Percentiles rank a stretch among this genome's conserved stretches.
phyloP scores from a whole-genome alignment of 1,284 basidiomycete genomes.

The Neonothopanus nambi region DNA sequence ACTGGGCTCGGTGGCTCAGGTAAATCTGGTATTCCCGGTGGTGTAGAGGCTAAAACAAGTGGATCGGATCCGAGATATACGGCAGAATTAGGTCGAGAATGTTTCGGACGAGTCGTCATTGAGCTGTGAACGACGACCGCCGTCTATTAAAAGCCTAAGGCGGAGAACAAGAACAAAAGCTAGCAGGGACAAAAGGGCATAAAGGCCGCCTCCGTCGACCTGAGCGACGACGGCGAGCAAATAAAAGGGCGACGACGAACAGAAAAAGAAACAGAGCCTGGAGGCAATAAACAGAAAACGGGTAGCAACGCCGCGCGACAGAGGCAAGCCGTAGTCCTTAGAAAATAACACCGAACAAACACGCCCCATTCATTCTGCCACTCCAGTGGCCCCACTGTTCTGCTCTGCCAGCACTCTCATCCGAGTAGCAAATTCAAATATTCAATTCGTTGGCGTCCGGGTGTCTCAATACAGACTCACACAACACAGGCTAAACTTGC shows the following conservation, averaged over 20 bases:
- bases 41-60: constrained; percentile 27
- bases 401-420: too few species aligned
- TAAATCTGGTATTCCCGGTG: constrained; percentile 54
- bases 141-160: not conserved
- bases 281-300: not conserved
- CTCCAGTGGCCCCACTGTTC: too few species aligned
- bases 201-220: constrained; percentile 15
- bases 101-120: constrained; percentile 13
- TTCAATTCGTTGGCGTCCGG: too few species aligned
- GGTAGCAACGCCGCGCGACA: too few species aligned
- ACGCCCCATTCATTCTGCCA: too few species aligned
- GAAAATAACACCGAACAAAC: too few species aligned
- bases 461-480: too few species aligned
- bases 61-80: constrained; percentile 43
- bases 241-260: constrained; percentile 8
- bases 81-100: constrained; percentile 33
- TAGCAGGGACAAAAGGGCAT: constrained; percentile 4
- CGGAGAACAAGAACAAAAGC: not conserved
- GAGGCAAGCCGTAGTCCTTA: too few species aligned
- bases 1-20: constrained; percentile 69
- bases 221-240: constrained; percentile 11
- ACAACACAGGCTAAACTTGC: too few species aligned
- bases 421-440: too few species aligned
- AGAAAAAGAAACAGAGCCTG: not conserved
- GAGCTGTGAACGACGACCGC: not conserved